Conservation (phyloP, 1,284 basidiomycete species). For the Lentinus polychrous region DNA sequence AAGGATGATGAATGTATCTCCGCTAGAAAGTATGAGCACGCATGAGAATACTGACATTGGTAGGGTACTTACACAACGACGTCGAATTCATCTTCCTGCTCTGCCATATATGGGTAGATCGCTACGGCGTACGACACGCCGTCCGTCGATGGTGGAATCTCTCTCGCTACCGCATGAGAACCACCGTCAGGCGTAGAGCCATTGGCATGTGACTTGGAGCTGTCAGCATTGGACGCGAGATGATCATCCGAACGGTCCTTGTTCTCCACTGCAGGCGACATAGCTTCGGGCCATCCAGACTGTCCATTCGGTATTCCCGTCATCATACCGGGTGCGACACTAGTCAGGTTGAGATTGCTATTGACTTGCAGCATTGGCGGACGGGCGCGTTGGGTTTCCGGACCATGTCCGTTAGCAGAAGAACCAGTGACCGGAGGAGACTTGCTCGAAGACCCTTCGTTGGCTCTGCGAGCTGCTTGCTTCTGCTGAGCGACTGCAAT, state of each 20-base stretch:
- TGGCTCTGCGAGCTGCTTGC: constrained; percentile 77
- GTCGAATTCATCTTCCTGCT: constrained; percentile 97
- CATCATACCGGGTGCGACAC: constrained; percentile 30
- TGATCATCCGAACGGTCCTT: constrained; percentile 28
- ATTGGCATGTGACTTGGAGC: constrained; percentile 16
- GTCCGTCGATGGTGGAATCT: constrained; percentile 44
- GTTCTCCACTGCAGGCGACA: constrained; percentile 52
- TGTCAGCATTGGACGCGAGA: constrained; percentile 14
- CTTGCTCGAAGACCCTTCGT: constrained; percentile 27
- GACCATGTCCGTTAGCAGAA: constrained; percentile 15
- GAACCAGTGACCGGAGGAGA: constrained; percentile 20
- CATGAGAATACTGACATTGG: constrained; percentile 4
- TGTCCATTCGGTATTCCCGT: constrained; percentile 49
- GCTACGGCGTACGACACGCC: constrained; percentile 85
- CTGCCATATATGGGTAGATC: constrained; percentile 93
- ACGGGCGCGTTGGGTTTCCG: constrained; percentile 24
- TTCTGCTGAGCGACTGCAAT: constrained; percentile 94
- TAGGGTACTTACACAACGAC: constrained; percentile 77
- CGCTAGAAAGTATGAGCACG: constrained; percentile 35
- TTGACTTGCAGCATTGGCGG: constrained; percentile 64
- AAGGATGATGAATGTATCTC: constrained; percentile 89
- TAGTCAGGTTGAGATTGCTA: constrained; percentile 30
- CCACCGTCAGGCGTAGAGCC: constrained; percentile 12
- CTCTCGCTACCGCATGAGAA: constrained; percentile 24
- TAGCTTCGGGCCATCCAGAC: constrained; percentile 68